Evolutionary conservation across 2,329 filamentous ascomycete species (phyloP), one percentile per base, ranked within the genome.

Genomic region (Nakataea oryzae): DNA sequence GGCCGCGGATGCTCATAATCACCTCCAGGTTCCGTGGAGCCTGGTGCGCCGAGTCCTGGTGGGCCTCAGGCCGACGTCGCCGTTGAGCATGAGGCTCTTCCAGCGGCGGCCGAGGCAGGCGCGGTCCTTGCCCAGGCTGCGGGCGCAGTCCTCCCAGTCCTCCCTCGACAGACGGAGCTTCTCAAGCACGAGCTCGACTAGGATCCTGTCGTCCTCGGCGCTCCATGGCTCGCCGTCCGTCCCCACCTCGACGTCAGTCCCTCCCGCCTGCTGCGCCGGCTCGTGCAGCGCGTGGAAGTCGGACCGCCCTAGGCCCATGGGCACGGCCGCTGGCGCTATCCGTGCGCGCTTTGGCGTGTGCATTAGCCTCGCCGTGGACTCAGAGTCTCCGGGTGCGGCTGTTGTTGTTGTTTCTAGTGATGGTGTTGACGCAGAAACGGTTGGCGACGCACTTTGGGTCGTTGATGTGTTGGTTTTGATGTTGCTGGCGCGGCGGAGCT

Each of bases 91-190:
- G 47, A 89, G 74, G 62, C 80, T 86, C 76, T 82, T 85, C 86
- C 86, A 89, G 67, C 86, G 75, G 60, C 80, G 76, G 55, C 80
- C 81, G 57, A 87, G 76, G 63, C 78, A 82, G 34, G 58, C 32
- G 60, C 82, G 76, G 72, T 87, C 84, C 67, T 81, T 84, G 64
- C 86, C 85, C 9, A 88, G 75, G 66, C 78, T 85, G 63, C 84
- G 78, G 56, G 85, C 86, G 71, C 85, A 88, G 69, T 88, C 85
- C 63, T 86, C 83, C 86, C 85, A 88, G 63, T 88, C 85, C 60
- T 79, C 78, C 72, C 84, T 86, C 67, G 80, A 81, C 27, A 89
- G 77, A 73, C 82, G 82, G 62, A 88, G 77, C 75, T 88, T 88
- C 70, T 86, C 84, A 7, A 88, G 76, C 54, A 89, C 84, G 24